phyloP scores from a whole-genome alignment of 129 eudicot species.

The Mikania micrantha region DNA sequence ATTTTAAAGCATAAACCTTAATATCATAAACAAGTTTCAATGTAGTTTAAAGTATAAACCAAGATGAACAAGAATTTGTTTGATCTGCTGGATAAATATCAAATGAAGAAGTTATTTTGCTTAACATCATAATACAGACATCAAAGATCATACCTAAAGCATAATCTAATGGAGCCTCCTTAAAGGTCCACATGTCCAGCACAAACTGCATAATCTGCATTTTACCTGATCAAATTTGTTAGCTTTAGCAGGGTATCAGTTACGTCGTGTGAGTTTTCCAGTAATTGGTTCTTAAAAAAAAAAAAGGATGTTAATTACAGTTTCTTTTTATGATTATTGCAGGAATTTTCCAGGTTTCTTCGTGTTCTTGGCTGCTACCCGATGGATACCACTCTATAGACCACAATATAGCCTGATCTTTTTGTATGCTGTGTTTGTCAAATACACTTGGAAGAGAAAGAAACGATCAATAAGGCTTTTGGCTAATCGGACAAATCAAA shows the following conservation, averaged over 20 bases:
- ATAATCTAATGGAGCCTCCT: too few species aligned
- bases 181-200: not conserved
- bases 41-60: not conserved
- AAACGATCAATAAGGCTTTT: constrained; percentile 16
- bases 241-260: too few species aligned
- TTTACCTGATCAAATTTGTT: not conserved
- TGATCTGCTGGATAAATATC: not conserved
- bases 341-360: constrained; percentile 74
- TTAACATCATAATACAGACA: not conserved
- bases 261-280: too few species aligned
- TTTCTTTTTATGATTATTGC: constrained; percentile 19
- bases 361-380: constrained; percentile 89
- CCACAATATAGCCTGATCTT: constrained; percentile 5
- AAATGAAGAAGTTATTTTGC: too few species aligned
- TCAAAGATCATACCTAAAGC: not conserved
- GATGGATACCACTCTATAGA: constrained; percentile 41
- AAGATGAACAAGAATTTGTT: not conserved
- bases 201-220: not conserved
- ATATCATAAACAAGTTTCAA: not conserved
- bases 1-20: not conserved
- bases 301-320: too few species aligned
- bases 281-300: too few species aligned
- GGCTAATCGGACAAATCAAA: constrained; percentile 14
- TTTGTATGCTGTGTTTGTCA: constrained; percentile 17
- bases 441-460: constrained; percentile 12